phyloP scores from a whole-genome alignment of 495 filamentous ascomycete genomes.

The Aspergillus incahuasiensis region DNA sequence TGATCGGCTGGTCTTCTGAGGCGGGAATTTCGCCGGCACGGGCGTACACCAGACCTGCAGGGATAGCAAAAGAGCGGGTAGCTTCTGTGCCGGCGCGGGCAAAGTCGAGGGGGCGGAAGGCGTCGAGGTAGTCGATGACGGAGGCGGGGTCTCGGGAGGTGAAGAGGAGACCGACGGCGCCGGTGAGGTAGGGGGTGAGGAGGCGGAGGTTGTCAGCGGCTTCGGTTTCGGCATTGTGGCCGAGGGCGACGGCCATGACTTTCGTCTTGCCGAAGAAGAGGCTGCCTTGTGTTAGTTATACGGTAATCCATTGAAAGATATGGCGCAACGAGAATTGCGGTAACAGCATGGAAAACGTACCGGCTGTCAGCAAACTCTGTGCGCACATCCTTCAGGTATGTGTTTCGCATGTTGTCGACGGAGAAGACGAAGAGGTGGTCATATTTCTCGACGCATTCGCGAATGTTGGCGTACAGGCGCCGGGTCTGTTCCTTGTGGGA shows the following conservation, averaged over 20 bases:
- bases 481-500: conserved; percentile 82
- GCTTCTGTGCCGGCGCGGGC: conserved; percentile 80
- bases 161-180: conserved; percentile 87
- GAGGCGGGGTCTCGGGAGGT: conserved; percentile 63
- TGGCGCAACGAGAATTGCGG: neutral
- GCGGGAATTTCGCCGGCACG: conserved; percentile 70
- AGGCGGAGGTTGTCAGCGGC: conserved; percentile 66
- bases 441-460: conserved; percentile 78
- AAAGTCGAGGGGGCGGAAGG: conserved; percentile 68
- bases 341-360: conserved; percentile 41
- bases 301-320: no score
- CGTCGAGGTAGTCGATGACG: conserved; percentile 63
- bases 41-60: conserved; percentile 69
- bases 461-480: conserved; percentile 81
- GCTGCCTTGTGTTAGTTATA: conserved; percentile 35
- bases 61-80: conserved; percentile 68
- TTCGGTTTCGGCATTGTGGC: conserved; percentile 66
- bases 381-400: conserved; percentile 88
- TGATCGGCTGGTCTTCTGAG: conserved; percentile 78
- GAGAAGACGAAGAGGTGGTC: conserved; percentile 88
- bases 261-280: conserved; percentile 99
- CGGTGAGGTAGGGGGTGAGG: conserved; percentile 66
- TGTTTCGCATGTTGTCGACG: conserved; percentile 98
- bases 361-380: conserved; percentile 78
- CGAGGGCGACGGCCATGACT: conserved; percentile 92